Evolutionary conservation across 164 flowering plant species (phyloP), one percentile per base, ranked within the genome.

Genomic region (Magnolia changhungtana): DNA sequence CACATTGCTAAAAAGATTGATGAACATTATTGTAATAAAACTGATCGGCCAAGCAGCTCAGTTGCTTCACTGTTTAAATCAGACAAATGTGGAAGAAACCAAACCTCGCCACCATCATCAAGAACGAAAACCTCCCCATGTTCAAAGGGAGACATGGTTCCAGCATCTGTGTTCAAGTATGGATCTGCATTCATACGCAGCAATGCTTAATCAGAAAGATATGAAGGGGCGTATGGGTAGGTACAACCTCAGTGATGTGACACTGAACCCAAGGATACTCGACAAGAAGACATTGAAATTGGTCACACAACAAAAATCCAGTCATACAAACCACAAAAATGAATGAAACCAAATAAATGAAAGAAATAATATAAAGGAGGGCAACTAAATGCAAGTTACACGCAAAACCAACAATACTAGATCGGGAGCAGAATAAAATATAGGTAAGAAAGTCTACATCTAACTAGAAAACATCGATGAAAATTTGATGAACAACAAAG

Each of bases 131-230:
- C 99, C 84, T 96, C 98, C 63, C 99, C 98, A 71, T 96, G 99
- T 76, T 96, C 98, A 84, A 94, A 96, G 5, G 99, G 98, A 50
- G 98, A 94, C 99, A 96, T 96, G 72, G 99, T 96, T 31, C 99
- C 99, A 74, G 99, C 99, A 89, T 94, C 99, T 0, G 87, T 91
- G 80, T 96, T 96, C 87, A 96, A 84, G 84, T 96, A 96, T 1
- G 99, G 99, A 86, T 96, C 99, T 93, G 88, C 81, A 85, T 67
- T 63, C 9, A 74, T n/a, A 75, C 37, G 55, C 51, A n/a, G 16
- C 4, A 49, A 49, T 49, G 5, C 27, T 31, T 50, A 70, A n/a
- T 70, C 49, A 31, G 50, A 68, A 37, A 68, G 50, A 31, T 19
- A 27, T 37, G 14, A 68, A 13, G 29, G 9, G 24, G 13, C 24